Conservation (phyloP, 1,139 yeast genomes). For the Nadsonia starkeyi-henricii region DNA sequence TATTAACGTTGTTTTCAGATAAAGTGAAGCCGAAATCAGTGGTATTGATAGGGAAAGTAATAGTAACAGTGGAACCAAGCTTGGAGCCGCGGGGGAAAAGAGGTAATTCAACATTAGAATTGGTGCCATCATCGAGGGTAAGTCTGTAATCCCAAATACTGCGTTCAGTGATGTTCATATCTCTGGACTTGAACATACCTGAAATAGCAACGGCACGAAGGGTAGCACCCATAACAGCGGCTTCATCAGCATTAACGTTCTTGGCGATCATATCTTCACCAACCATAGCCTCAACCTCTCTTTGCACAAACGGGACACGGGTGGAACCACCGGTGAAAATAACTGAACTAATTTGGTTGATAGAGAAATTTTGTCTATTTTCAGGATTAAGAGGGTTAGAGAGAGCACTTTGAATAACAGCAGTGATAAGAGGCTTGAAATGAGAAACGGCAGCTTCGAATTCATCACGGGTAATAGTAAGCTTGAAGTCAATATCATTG, state of each 20-base stretch:
- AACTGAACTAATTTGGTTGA: conserved; percentile 44
- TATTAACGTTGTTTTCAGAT: conserved; percentile 40
- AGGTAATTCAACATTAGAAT: conserved; percentile 1
- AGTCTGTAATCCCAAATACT: conserved; percentile 26
- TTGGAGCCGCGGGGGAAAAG: conserved; percentile 22
- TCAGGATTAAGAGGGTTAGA: conserved; percentile 15
- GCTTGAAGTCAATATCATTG: conserved; percentile 59
- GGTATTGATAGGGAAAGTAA: conserved; percentile 9
- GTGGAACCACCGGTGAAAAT: conserved; percentile 85
- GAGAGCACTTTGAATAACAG: conserved; percentile 47
- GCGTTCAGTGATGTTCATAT: conserved; percentile 47
- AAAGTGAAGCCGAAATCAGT: conserved; percentile 32
- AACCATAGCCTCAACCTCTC: conserved; percentile 33
- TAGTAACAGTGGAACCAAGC: conserved; percentile 13
- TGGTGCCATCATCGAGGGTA: conserved; percentile 13
- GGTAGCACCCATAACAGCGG: conserved; percentile 83
- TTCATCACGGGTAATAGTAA: conserved; percentile 55
- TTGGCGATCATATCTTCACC: conserved; percentile 50
- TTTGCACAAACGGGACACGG: conserved; percentile 77
- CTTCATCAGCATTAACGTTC: conserved; percentile 90
- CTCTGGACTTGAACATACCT: conserved; percentile 47
- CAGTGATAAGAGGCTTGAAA: conserved; percentile 31
- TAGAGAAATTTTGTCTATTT: conserved; percentile 19
- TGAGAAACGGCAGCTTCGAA: conserved; percentile 49
- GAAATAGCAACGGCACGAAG: conserved; percentile 59